Conservation (phyloP, 2,329 filamentous ascomycete species). For the Arthroderma uncinatum region DNA sequence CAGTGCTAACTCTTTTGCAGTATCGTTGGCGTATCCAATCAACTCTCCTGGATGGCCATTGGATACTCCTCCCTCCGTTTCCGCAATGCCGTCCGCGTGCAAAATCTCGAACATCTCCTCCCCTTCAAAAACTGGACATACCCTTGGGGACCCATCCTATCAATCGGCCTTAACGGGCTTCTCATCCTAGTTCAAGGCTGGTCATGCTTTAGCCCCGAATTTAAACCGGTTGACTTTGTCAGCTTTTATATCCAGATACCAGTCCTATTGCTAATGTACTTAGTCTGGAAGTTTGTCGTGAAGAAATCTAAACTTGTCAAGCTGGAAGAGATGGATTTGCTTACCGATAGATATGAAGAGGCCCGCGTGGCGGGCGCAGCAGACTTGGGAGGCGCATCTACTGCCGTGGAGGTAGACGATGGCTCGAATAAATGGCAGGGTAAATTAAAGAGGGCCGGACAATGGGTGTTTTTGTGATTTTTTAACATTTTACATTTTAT, state of each 20-base stretch:
- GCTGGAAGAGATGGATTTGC: slow-evolving; percentile 41
- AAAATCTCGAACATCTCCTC: slow-evolving; percentile 50
- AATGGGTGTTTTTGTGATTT: slow-evolving; percentile 31
- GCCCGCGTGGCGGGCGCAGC: neutral
- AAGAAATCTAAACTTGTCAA: slow-evolving; percentile 37
- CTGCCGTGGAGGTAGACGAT: neutral
- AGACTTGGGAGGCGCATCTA: neutral
- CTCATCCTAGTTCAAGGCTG: slow-evolving; percentile 54
- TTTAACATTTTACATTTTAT: neutral
- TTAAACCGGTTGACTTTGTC: slow-evolving; percentile 50
- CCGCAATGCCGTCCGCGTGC: slow-evolving; percentile 45
- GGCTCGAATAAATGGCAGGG: slow-evolving; percentile 11
- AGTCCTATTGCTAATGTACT: slow-evolving; percentile 46
- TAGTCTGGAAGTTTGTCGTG: slow-evolving; percentile 45
- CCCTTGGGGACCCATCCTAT: slow-evolving; percentile 48
- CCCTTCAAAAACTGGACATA: slow-evolving; percentile 59
- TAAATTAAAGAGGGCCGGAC: slow-evolving; percentile 25
- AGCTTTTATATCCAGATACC: slow-evolving; percentile 54
- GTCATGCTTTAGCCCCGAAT: slow-evolving; percentile 48
- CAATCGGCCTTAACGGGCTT: slow-evolving; percentile 47
- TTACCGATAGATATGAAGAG: slow-evolving; percentile 36
- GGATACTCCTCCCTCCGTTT: slow-evolving; percentile 56
- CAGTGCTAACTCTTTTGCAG: slow-evolving; percentile 20
- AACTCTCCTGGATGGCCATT: slow-evolving; percentile 54
- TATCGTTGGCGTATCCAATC: slow-evolving; percentile 56